Conservation (phyloP, 768 basidiomycete genomes). For the Asterophora parasitica region DNA sequence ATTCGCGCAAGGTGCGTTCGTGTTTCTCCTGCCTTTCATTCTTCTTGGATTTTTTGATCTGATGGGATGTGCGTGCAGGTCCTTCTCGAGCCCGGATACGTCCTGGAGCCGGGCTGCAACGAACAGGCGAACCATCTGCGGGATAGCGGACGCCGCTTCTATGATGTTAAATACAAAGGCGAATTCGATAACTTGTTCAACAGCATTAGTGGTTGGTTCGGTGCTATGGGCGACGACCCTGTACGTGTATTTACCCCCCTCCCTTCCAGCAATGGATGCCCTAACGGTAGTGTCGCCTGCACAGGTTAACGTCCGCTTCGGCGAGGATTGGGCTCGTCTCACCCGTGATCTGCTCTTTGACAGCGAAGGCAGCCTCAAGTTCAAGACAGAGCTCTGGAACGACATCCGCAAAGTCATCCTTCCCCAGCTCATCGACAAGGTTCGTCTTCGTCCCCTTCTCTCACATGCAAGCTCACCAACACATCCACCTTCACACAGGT, state of each 20-base stretch:
- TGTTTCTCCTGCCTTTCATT: background rate
- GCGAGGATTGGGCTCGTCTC: slow-evolving; percentile 76
- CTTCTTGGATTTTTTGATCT: background rate
- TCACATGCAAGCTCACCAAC: no score
- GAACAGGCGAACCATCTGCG: slow-evolving; percentile 57
- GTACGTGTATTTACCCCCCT: slow-evolving; percentile 21
- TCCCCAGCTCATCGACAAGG: slow-evolving; percentile 71
- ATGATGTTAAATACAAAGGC: slow-evolving; percentile 54
- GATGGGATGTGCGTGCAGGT: slow-evolving; percentile 30
- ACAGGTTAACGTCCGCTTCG: slow-evolving; percentile 66
- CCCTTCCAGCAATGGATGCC: background rate
- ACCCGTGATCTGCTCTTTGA: slow-evolving; percentile 83
- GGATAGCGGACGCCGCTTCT: slow-evolving; percentile 74
- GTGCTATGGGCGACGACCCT: slow-evolving; percentile 80
- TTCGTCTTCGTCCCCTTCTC: slow-evolving; percentile 25
- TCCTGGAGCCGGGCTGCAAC: slow-evolving; percentile 75
- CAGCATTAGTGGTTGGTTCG: slow-evolving; percentile 72
- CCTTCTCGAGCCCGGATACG: slow-evolving; percentile 78
- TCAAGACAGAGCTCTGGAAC: slow-evolving; percentile 86
- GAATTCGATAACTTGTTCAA: slow-evolving; percentile 83
- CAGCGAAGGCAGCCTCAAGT: slow-evolving; percentile 75
- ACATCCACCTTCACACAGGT: slow-evolving; percentile 33
- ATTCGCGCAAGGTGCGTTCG: slow-evolving; percentile 53
- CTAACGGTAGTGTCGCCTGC: no score
- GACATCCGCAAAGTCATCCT: slow-evolving; percentile 83